These are phyloP conservation scores for Lagerstroemia speciosa DNA, from an alignment of 345 rosid genomes.

Conservation along the genomic window DNA sequence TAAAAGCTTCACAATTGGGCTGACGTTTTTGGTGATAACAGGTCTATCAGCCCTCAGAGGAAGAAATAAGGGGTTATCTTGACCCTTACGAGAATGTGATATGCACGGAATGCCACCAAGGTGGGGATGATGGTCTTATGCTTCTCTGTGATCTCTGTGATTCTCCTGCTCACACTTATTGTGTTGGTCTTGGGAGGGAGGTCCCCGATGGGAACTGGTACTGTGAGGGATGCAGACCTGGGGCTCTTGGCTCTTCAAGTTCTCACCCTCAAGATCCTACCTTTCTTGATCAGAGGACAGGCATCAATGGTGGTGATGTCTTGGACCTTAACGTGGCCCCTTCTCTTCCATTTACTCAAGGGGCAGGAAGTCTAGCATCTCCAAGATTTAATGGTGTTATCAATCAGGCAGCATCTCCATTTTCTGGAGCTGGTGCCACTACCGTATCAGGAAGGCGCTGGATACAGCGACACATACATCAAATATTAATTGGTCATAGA, in stretches of 20 bases:
- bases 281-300: slow-evolving; percentile 40
- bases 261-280: slow-evolving; percentile 38
- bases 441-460: slow-evolving; percentile 75
- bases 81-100: slow-evolving; percentile 91
- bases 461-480: slow-evolving; percentile 81
- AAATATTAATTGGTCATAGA: slow-evolving; percentile 49
- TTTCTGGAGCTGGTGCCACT: slow-evolving; percentile 62
- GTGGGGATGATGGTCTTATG: slow-evolving; percentile 98
- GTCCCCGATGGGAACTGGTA: slow-evolving; percentile 99
- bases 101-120: slow-evolving; percentile 91
- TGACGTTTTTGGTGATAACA: slow-evolving; percentile 13
- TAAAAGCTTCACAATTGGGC: not conserved
- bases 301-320: slow-evolving; percentile 34
- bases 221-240: slow-evolving; percentile 87
- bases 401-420: slow-evolving; percentile 45
- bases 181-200: slow-evolving; percentile 90
- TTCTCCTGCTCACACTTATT: slow-evolving; percentile 97
- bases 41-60: slow-evolving; percentile 98
- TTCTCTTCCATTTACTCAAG: slow-evolving; percentile 35
- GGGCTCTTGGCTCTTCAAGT: slow-evolving; percentile 66
- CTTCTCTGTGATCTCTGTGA: slow-evolving; percentile 93
- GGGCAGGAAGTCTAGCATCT: slow-evolving; percentile 45
- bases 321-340: slow-evolving; percentile 35
- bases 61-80: slow-evolving; percentile 86
- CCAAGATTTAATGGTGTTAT: slow-evolving; percentile 59